Evolutionary conservation across 2,329 filamentous ascomycete genomes (phyloP).

Genomic region (Aspergillus fumigatiaffinis): DNA sequence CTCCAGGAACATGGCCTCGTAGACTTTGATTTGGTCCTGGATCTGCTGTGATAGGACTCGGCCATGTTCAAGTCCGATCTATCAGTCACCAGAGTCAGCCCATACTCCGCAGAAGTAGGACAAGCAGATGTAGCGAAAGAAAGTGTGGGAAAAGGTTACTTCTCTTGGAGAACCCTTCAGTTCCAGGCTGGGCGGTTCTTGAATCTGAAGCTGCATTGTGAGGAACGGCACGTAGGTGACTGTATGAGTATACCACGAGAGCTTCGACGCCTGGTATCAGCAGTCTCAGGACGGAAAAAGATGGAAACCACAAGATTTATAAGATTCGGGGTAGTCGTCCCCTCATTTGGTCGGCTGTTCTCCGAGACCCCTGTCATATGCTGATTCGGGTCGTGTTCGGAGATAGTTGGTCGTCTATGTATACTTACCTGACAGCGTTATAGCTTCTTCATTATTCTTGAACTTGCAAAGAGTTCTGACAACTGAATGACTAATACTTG

Average conservation of each 20-base stretch:
- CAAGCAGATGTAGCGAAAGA: not conserved
- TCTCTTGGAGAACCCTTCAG: constrained; percentile 24
- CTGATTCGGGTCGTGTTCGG: not conserved
- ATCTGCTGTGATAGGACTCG: constrained; percentile 38
- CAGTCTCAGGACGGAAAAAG: not conserved
- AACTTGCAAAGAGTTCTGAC: not conserved
- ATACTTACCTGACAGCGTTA: not conserved
- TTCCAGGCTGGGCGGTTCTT: constrained; percentile 19
- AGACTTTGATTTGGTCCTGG: constrained; percentile 44
- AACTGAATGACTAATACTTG: not conserved
- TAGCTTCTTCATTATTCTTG: not conserved
- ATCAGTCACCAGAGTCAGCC: not conserved
- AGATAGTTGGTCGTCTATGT: not conserved
- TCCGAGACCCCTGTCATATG: not conserved
- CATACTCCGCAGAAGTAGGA: not conserved
- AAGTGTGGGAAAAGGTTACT: constrained; percentile 10
- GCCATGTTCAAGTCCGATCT: constrained; percentile 52
- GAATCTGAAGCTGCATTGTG: constrained; percentile 44
- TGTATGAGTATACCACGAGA: not conserved
- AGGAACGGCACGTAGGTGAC: constrained; percentile 3
- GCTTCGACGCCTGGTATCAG: not conserved
- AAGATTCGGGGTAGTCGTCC: not conserved
- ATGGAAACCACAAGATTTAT: not conserved
- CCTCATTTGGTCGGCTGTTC: not conserved
- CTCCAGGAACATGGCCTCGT: constrained; percentile 44